phyloP scores from a whole-genome alignment of 768 basidiomycete genomes.

The Lactifluus volemus region DNA sequence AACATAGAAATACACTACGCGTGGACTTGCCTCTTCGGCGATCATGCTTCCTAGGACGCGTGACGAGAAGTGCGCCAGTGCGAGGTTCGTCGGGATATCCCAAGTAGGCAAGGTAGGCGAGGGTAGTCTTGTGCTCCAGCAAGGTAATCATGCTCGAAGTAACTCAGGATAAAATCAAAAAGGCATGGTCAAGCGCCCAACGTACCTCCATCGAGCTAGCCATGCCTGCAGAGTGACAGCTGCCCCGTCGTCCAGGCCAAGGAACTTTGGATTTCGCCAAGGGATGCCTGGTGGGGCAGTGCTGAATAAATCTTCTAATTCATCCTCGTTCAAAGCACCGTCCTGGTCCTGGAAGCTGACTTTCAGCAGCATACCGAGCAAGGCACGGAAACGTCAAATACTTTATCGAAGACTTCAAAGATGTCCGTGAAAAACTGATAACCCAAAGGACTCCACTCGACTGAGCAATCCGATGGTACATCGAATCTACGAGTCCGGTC shows the following conservation, averaged over 20 bases:
- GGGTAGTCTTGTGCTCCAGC: constrained; percentile 83
- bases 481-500: constrained; percentile 57
- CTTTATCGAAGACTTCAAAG: constrained; percentile 94
- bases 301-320: constrained; percentile 83
- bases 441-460: constrained; percentile 88
- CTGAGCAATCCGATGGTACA: constrained; percentile 87
- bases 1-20: constrained; percentile 87
- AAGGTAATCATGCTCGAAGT: constrained; percentile 85
- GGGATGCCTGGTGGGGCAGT: constrained; percentile 89
- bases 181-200: constrained; percentile 16
- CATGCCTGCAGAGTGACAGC: constrained; percentile 95
- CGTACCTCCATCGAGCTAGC: constrained; percentile 95
- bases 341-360: constrained; percentile 69
- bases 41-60: constrained; percentile 75
- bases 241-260: constrained; percentile 81
- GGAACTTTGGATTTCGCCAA: constrained; percentile 89
- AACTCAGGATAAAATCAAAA: background rate
- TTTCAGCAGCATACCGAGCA: background rate
- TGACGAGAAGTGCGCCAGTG: constrained; percentile 81
- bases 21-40: constrained; percentile 81
- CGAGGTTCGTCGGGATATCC: constrained; percentile 76
- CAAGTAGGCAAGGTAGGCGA: constrained; percentile 92
- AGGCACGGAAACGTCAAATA: constrained; percentile 21
- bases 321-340: constrained; percentile 75
- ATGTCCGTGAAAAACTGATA: constrained; percentile 97